A percentile compares a stretch with the other conserved stretches of the same genome.
These are phyloP conservation scores for Cornus florida DNA, from an alignment of 148 eudicot genomes.

Conservation along the genomic window DNA sequence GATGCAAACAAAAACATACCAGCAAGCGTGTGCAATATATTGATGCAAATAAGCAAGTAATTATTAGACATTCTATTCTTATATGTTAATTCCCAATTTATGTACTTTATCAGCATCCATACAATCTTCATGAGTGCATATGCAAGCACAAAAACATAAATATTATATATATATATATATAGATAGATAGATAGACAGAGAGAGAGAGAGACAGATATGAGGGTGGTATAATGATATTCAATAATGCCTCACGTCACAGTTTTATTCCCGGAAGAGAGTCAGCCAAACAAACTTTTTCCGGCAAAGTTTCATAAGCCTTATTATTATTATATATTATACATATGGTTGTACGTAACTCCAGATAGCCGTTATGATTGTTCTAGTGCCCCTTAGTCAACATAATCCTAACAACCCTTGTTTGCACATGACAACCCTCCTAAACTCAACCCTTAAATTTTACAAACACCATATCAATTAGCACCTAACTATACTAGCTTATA, in stretches of 20 bases:
- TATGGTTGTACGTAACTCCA: slow-evolving; percentile 37
- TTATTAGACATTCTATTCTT: no score
- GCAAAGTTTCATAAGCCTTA: slow-evolving; percentile 3
- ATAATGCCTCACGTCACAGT: slow-evolving; percentile 33
- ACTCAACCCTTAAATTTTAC: neutral
- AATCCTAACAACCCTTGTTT: slow-evolving; percentile 47
- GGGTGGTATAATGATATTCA: slow-evolving; percentile 18
- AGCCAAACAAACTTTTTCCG: slow-evolving; percentile 37
- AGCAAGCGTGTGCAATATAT: no score
- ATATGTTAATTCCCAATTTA: no score
- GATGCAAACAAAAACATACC: no score
- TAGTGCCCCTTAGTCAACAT: slow-evolving; percentile 48
- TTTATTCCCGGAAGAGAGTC: slow-evolving; percentile 30
- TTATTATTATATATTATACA: slow-evolving; percentile 7
- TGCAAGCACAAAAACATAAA: neutral
- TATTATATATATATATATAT: no score
- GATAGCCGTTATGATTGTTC: slow-evolving; percentile 45
- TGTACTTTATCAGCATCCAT: no score
- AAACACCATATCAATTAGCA: neutral
- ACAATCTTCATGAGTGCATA: neutral
- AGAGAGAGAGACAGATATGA: neutral
- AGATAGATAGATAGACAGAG: neutral
- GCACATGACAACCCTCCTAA: slow-evolving; percentile 13
- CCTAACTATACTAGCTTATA: no score
- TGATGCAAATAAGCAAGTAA: no score